A percentile compares a stretch with the other conserved stretches of the same genome.
Conservation (phyloP, 306 rosid species). For the Sphenostylis stenocarpa region DNA sequence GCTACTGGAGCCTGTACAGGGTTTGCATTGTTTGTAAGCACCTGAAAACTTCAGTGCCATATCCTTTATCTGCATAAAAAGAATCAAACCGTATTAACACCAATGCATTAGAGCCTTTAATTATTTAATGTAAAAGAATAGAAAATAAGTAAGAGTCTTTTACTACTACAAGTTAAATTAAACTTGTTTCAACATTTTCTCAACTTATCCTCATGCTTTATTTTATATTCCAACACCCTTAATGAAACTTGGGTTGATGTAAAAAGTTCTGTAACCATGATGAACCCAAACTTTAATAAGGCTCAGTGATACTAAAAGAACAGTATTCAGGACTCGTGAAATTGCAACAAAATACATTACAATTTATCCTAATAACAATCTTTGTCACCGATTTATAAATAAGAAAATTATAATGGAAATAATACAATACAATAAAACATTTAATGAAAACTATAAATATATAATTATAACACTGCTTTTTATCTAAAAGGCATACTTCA, state of each 20-base stretch:
- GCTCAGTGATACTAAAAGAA: not conserved
- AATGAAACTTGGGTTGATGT: not conserved
- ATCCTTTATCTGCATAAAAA: conserved; percentile 71
- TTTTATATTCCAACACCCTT: not conserved
- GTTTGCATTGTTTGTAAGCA: conserved; percentile 81
- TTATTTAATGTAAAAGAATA: not conserved
- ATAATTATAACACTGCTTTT: not conserved
- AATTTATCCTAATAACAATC: not conserved
- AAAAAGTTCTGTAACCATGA: not conserved
- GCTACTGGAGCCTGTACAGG: conserved; percentile 70
- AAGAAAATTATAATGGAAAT: not conserved
- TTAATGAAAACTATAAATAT: not conserved
- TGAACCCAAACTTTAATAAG: not conserved
- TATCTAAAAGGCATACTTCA: too few species aligned
- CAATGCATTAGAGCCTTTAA: not conserved
- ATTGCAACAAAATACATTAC: not conserved
- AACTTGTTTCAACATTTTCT: not conserved
- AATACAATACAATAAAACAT: not conserved
- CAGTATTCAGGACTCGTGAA: not conserved
- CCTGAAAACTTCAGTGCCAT: conserved; percentile 90
- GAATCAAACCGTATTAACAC: not conserved
- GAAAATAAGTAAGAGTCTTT: not conserved
- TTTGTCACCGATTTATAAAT: not conserved
- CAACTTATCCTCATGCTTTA: not conserved
- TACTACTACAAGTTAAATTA: not conserved